These are phyloP conservation scores for Daldinia eschscholtzii DNA, from an alignment of 2,329 filamentous ascomycete genomes.

Conservation along the genomic window DNA sequence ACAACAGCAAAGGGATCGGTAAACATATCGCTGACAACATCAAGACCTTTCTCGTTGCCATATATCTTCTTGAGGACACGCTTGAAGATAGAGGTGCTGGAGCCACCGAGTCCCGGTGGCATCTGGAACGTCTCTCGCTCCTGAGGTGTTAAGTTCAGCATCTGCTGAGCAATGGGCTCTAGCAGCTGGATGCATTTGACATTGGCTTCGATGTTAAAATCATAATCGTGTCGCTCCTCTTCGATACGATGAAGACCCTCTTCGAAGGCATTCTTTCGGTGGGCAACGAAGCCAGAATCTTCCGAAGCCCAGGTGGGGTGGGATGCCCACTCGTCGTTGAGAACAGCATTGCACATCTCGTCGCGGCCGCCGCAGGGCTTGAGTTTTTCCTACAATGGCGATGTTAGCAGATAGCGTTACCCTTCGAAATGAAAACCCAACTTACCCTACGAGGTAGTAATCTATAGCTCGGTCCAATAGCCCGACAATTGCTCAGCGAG, in stretches of 20 bases:
- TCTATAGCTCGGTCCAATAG: constrained; percentile 95
- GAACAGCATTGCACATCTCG: constrained; percentile 89
- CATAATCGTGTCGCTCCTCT: constrained; percentile 97
- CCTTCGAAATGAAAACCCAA: constrained; percentile 14
- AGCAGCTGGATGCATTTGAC: constrained; percentile 95
- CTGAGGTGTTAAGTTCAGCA: constrained; percentile 80
- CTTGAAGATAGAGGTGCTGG: constrained; percentile 96
- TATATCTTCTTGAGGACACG: constrained; percentile 98
- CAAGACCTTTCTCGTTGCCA: constrained; percentile 82
- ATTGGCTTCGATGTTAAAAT: constrained; percentile 97
- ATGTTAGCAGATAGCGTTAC: constrained; percentile 7
- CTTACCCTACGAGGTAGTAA: constrained; percentile 83
- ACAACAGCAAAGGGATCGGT: constrained; percentile 86
- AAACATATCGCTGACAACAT: constrained; percentile 90
- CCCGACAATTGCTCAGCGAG: constrained; percentile 94
- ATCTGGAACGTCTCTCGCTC: constrained; percentile 83
- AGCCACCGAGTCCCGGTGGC: constrained; percentile 85
- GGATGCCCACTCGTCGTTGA: constrained; percentile 98
- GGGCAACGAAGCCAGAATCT: constrained; percentile 96
- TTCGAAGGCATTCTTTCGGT: constrained; percentile 95
- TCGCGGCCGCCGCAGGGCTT: constrained; percentile 95
- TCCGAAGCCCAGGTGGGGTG: constrained; percentile 99
- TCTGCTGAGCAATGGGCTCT: constrained; percentile 92
- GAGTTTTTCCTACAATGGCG: constrained; percentile 73
- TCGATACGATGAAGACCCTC: constrained; percentile 96